Conservation (phyloP, 2,329 filamentous ascomycete genomes). For the Lasiodiplodia citricola region DNA sequence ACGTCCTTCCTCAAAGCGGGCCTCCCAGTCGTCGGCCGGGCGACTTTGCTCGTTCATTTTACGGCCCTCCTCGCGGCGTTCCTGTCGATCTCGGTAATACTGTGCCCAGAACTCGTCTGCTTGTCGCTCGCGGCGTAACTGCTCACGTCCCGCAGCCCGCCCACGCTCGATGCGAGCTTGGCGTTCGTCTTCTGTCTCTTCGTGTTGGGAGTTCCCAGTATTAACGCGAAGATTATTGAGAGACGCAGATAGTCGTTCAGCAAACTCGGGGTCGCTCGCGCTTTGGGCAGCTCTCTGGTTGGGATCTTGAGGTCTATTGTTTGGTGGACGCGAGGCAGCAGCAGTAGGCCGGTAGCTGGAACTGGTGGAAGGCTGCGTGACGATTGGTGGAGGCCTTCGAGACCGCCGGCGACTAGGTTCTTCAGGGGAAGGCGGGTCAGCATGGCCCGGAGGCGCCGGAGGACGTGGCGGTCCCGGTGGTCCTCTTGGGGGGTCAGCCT, state of each 20-base stretch:
- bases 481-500: conserved; percentile 7
- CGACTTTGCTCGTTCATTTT: conserved; percentile 6
- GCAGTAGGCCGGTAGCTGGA: not conserved
- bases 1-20: conserved; percentile 4
- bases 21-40: conserved; percentile 13
- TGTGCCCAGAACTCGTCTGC: conserved; percentile 16
- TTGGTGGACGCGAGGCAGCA: not conserved
- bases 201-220: not conserved
- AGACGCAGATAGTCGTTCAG: conserved; percentile 5
- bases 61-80: conserved; percentile 5
- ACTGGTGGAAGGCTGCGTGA: not conserved
- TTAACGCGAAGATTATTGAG: not conserved
- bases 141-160: not conserved
- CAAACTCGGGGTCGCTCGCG: not conserved
- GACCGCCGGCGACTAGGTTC: not conserved
- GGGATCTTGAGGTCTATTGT: not conserved
- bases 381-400: conserved; percentile 13
- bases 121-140: not conserved
- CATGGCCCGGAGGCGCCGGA: conserved; percentile 14
- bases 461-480: conserved; percentile 21
- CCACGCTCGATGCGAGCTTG: conserved; percentile 16
- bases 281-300: not conserved
- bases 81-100: not conserved
- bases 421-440: conserved; percentile 21
- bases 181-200: conserved; percentile 8